Conservation (phyloP, 2,329 filamentous ascomycete species). For the Pestalotiopsis sp. region DNA sequence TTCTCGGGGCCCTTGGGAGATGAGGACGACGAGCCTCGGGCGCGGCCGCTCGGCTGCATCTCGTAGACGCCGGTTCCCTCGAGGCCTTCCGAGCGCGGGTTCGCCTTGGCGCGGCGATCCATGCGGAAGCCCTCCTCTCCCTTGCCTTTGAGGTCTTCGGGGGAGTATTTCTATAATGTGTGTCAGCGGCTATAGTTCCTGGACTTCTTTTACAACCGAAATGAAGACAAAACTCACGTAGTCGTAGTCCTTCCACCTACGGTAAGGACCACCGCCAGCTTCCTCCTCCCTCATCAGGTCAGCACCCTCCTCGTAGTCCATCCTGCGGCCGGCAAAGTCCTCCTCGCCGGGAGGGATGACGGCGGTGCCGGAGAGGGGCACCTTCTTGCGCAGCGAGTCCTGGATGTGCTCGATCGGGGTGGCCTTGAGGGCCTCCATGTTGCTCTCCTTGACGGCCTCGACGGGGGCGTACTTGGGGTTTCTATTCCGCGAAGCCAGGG, state of each 20-base stretch:
- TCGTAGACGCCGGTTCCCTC: slow-evolving; percentile 45
- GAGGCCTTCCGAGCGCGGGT: slow-evolving; percentile 17
- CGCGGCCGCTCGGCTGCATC: slow-evolving; percentile 42
- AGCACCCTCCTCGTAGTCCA: slow-evolving; percentile 82
- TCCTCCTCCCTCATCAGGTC: slow-evolving; percentile 79
- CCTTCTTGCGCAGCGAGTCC: slow-evolving; percentile 72
- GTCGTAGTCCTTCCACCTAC: slow-evolving; percentile 73
- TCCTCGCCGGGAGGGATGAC: slow-evolving; percentile 71
- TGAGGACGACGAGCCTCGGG: background rate
- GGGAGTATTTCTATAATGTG: slow-evolving; percentile 61
- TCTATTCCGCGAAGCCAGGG: slow-evolving; percentile 72
- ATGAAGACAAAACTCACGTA: slow-evolving; percentile 56
- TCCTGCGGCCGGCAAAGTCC: slow-evolving; percentile 69
- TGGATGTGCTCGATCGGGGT: slow-evolving; percentile 78
- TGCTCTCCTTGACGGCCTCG: slow-evolving; percentile 73
- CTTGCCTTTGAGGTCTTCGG: slow-evolving; percentile 80
- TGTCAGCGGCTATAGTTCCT: background rate
- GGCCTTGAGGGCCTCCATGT: slow-evolving; percentile 75
- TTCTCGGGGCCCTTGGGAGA: slow-evolving; percentile 23
- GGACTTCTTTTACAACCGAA: background rate
- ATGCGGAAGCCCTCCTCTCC: slow-evolving; percentile 75
- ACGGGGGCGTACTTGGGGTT: slow-evolving; percentile 67
- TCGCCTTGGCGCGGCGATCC: slow-evolving; percentile 66
- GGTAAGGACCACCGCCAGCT: slow-evolving; percentile 72
- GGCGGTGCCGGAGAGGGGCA: slow-evolving; percentile 81